A percentile compares a stretch with the other conserved stretches of the same genome.
phyloP scores from a whole-genome alignment of 140 eudicot genomes.

The Senecio squalidus region DNA sequence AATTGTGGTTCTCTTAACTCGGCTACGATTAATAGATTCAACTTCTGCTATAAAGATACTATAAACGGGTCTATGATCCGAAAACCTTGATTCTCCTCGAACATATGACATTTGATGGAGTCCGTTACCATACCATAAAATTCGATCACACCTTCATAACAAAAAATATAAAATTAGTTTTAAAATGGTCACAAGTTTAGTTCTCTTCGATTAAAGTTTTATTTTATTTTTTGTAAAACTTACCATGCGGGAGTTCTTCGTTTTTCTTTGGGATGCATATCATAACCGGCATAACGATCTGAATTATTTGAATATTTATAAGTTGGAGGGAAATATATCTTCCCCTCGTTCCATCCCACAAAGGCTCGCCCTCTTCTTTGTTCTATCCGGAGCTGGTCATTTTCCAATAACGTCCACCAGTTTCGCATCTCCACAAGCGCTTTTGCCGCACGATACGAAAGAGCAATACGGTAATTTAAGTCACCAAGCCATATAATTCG shows the following conservation, averaged over 20 bases:
- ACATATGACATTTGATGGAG: conserved; percentile 81
- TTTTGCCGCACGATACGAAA: conserved; percentile 83
- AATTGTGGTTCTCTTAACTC: conserved; percentile 50
- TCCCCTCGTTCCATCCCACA: conserved; percentile 89
- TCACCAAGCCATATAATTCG: conserved; percentile 99
- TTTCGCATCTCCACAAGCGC: conserved; percentile 96
- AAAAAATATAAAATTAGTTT: conserved; percentile 13
- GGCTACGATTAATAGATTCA: conserved; percentile 55
- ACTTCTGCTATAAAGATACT: conserved; percentile 73
- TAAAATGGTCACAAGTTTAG: not conserved
- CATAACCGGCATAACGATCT: conserved; percentile 91
- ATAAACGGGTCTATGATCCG: conserved; percentile 89
- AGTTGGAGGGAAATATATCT: conserved; percentile 92
- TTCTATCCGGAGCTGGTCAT: conserved; percentile 92
- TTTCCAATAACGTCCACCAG: conserved; percentile 82
- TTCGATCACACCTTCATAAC: conserved; percentile 84
- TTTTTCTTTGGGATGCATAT: conserved; percentile 79
- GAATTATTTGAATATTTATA: conserved; percentile 93
- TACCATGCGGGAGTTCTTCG: conserved; percentile 99
- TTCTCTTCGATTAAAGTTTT: not conserved
- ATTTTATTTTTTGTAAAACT: not conserved
- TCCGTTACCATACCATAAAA: conserved; percentile 86
- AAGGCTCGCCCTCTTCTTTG: conserved; percentile 76
- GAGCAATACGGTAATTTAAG: conserved; percentile 85
- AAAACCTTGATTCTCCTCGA: conserved; percentile 90